A percentile compares a stretch with the other conserved stretches of the same genome.
These are phyloP conservation scores for Xylaria sp. DNA, from an alignment of 2,329 filamentous ascomycete genomes.

Conservation along the genomic window DNA sequence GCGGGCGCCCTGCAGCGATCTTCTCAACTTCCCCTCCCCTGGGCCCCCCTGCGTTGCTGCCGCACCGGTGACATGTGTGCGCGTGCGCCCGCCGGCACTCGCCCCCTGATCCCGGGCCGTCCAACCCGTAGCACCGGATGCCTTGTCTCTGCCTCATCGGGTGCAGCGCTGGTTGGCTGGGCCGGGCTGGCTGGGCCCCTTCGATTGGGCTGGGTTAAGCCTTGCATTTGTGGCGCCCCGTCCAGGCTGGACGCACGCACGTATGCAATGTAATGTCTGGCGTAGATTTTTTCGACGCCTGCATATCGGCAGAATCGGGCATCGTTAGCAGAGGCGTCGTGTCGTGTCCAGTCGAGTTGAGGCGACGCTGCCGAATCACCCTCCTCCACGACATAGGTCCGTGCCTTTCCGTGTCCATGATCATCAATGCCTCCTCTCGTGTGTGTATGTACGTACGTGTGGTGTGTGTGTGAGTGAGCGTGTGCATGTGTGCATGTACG, in stretches of 20 bases:
- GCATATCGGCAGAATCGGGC: not conserved
- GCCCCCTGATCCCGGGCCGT: slow-evolving; percentile 12
- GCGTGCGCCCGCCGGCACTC: slow-evolving; percentile 17
- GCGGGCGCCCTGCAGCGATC: slow-evolving; percentile 1
- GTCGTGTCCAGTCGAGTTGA: too few relatives aligned
- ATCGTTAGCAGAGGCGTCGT: too few relatives aligned
- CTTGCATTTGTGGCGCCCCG: slow-evolving; percentile 8
- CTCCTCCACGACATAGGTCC: slow-evolving; percentile 4
- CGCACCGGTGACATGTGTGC: slow-evolving; percentile 10
- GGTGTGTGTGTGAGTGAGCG: too few relatives aligned
- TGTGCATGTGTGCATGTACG: not conserved
- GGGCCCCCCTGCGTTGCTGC: slow-evolving; percentile 4
- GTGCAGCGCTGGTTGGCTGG: slow-evolving; percentile 17
- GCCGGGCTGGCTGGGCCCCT: too few relatives aligned
- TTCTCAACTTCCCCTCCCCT: too few relatives aligned
- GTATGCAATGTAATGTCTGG: slow-evolving; percentile 21
- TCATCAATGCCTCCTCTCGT: not conserved
- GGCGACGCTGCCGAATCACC: slow-evolving; percentile 7
- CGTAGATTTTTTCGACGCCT: slow-evolving; percentile 3
- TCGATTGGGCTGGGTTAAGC: slow-evolving; percentile 17
- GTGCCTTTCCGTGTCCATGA: not conserved
- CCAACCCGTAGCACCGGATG: slow-evolving; percentile 20
- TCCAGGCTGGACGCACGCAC: not conserved
- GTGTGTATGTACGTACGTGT: too few relatives aligned
- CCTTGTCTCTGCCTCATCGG: slow-evolving; percentile 24